phyloP scores from a whole-genome alignment of 2,329 filamentous ascomycete genomes.

The Elsinoe batatas region DNA sequence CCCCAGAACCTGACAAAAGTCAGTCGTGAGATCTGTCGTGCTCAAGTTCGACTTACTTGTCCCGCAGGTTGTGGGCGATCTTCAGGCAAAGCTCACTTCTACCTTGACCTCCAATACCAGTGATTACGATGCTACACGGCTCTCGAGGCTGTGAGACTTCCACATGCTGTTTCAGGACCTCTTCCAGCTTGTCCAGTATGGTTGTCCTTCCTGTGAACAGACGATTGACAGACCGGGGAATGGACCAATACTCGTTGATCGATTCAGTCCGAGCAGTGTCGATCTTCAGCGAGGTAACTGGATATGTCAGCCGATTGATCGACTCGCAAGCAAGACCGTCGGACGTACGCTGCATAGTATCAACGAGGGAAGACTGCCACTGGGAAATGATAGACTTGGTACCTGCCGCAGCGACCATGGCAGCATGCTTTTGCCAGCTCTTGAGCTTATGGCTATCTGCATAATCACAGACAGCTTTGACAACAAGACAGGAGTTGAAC shows the following conservation, averaged over 20 bases:
- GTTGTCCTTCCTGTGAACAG: neutral
- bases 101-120: constrained; percentile 24
- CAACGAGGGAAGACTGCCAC: neutral
- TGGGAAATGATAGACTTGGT: neutral
- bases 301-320: too few species aligned
- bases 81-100: constrained; percentile 23
- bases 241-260: neutral
- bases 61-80: neutral
- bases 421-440: constrained; percentile 16
- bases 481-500: constrained; percentile 2
- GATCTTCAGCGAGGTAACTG: too few species aligned
- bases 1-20: constrained; percentile 26
- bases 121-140: constrained; percentile 20
- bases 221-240: neutral
- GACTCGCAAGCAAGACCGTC: too few species aligned
- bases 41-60: constrained; percentile 16
- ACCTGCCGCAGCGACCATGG: constrained; percentile 16
- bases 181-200: neutral
- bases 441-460: constrained; percentile 20
- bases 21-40: constrained; percentile 20
- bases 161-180: neutral
- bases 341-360: too few species aligned
- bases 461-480: constrained; percentile 18
- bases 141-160: neutral
- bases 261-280: neutral